A percentile compares a stretch with the other conserved stretches of the same genome.
Conservation (phyloP, 805 yeast genomes). For the Dipodascopsis uninucleata region DNA sequence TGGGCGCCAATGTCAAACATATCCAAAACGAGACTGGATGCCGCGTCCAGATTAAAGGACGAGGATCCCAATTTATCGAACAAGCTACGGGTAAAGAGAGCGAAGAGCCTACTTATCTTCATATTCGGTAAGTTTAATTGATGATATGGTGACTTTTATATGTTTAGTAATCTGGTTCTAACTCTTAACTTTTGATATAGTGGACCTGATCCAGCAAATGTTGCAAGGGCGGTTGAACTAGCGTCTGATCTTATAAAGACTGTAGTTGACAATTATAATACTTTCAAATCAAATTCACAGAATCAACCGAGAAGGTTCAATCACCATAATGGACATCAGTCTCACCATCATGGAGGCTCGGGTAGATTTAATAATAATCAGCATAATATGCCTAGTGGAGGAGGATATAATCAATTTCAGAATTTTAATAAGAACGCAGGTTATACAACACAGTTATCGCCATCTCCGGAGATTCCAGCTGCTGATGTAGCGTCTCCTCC, state of each 20-base stretch:
- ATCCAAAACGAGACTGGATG: conserved; percentile 35
- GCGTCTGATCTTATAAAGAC: conserved; percentile 33
- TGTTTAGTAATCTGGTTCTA: conserved; percentile 1
- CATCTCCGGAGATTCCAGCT: too few relatives aligned
- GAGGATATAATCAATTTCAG: conserved; percentile 1
- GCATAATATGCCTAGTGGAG: background rate
- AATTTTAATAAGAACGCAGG: background rate
- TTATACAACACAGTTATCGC: conserved; percentile 5
- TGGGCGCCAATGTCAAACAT: conserved; percentile 38
- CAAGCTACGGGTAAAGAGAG: conserved; percentile 34
- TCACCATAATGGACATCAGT: too few relatives aligned
- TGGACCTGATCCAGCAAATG: conserved; percentile 29
- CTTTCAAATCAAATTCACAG: conserved; percentile 17
- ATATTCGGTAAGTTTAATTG: conserved; percentile 26
- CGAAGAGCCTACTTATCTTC: conserved; percentile 35
- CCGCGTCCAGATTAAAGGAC: conserved; percentile 38
- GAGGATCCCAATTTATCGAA: conserved; percentile 38
- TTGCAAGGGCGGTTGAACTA: conserved; percentile 32
- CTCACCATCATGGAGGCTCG: too few relatives aligned
- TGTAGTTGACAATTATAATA: conserved; percentile 29
- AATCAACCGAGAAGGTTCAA: conserved; percentile 11
- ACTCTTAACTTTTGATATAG: conserved; percentile 4
- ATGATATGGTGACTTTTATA: background rate
- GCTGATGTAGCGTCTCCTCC: too few relatives aligned
- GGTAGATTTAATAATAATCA: conserved; percentile 3